Evolutionary conservation across 2,329 filamentous ascomycete species (phyloP), one percentile per base, ranked within the genome.

Genomic region (Colletotrichum aenigma): DNA sequence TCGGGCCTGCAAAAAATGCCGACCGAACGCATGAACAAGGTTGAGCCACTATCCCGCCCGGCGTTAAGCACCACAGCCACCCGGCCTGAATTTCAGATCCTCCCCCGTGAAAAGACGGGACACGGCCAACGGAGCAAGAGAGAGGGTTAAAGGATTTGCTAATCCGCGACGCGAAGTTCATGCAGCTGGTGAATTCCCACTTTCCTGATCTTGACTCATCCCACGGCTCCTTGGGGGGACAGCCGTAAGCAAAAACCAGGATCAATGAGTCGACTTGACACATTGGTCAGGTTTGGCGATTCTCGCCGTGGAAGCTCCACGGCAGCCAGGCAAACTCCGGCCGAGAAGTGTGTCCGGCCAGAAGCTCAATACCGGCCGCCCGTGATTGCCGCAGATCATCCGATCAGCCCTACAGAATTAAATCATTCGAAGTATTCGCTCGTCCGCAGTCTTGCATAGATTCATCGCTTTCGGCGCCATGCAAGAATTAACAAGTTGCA

Each of bases 21-120:
- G 67, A 62, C 56, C 67, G 67, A 70, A 48, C 18, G 67, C 56
- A 70, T 70, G 12, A 70, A 32, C 28, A 26, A 21, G 55, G 21
- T 55, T 28, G 55, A 67, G 43, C 24, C 48, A 28, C 32, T n/a
- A n/a, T 36, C 34, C 24, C 56, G 67, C 18, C 67, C 67, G 26
- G 26, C 67, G 56, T 62, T 21, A 61, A 24, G 66, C 30, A 70
- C 26, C 26, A 52, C 16, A 61, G 56, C 26, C 56, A 48, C 34
- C 15, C 66, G 66, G 30, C 32, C 32, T 18, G 28, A 66, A 15
- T 15, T 66, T 3, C 24, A 48, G 34, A 61, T 34, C n/a, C 26
- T 32, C 32, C n/a, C 10, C 26, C 58, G 12, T 52, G 10, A 48
- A 21, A 64, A 36, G n/a, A 38, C 24, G 28, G 18, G 21, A 32